These are phyloP conservation scores for Barnettozyma californica DNA, from an alignment of 805 yeast species.

Conservation along the genomic window DNA sequence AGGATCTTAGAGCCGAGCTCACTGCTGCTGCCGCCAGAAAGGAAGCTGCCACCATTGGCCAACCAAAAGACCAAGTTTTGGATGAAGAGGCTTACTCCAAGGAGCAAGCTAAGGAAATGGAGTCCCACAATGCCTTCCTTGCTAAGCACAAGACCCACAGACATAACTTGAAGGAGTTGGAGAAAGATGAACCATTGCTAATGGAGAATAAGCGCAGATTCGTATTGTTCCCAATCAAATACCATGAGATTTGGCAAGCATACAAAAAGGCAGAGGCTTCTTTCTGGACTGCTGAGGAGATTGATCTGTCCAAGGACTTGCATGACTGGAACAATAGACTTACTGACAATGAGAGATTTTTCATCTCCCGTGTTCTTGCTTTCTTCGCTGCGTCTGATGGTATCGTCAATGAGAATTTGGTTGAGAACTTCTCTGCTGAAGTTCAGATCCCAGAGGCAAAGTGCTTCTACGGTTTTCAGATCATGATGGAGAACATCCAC, in stretches of 20 bases:
- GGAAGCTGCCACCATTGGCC: conserved; percentile 20
- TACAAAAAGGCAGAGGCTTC: conserved; percentile 99
- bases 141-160: conserved; percentile 63
- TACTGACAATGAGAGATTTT: conserved; percentile 88
- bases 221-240: conserved; percentile 92
- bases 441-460: conserved; percentile 97
- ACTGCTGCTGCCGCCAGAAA: conserved; percentile 36
- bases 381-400: conserved; percentile 99
- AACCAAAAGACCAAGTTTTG: conserved; percentile 6
- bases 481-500: conserved; percentile 99
- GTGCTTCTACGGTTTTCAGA: conserved; percentile 98
- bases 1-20: conserved; percentile 38
- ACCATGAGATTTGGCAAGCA: conserved; percentile 98
- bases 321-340: conserved; percentile 89
- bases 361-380: conserved; percentile 88
- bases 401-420: conserved; percentile 94
- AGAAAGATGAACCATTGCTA: conserved; percentile 86
- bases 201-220: conserved; percentile 81
- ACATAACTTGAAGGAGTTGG: conserved; percentile 64
- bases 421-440: conserved; percentile 95
- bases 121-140: conserved; percentile 52
- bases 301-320: conserved; percentile 86
- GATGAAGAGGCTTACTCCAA: conserved; percentile 3
- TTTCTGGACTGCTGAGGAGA: conserved; percentile 99
- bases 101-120: conserved; percentile 17